Percentiles rank a stretch among this genome's conserved stretches.
Conservation (phyloP, 1,284 basidiomycete species). For the Apiotrichum laibachii region DNA sequence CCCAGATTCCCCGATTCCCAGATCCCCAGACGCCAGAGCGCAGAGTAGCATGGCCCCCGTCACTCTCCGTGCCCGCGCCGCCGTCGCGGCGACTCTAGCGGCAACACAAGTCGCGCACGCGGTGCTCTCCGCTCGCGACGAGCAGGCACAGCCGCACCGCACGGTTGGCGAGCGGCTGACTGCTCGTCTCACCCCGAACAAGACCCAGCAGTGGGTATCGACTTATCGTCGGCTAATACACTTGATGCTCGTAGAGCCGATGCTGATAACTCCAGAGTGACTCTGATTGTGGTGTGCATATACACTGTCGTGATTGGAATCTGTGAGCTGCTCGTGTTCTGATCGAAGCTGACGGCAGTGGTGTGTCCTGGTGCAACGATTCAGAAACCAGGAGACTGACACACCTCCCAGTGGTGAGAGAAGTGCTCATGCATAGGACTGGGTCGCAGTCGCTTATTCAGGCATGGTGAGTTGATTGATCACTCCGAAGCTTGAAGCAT, state of each 20-base stretch:
- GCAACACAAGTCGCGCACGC: not conserved
- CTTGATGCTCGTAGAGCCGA: no score
- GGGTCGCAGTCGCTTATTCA: not conserved
- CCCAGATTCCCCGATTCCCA: no score
- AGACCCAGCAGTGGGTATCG: conserved; percentile 6
- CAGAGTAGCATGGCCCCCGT: no score
- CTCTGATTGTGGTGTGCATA: conserved; percentile 40
- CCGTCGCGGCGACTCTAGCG: not conserved
- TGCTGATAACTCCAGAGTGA: conserved; percentile 27
- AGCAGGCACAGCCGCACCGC: not conserved
- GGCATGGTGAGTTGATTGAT: conserved; percentile 29
- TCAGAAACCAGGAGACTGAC: no score
- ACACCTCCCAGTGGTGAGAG: not conserved
- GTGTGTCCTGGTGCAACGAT: conserved; percentile 4
- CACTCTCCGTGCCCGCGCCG: not conserved
- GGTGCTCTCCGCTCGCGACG: not conserved
- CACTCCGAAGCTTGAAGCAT: not conserved
- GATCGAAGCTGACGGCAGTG: conserved; percentile 14
- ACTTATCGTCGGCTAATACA: not conserved
- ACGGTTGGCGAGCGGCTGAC: not conserved
- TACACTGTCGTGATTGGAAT: conserved; percentile 42
- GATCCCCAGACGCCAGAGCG: no score
- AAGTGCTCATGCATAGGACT: no score
- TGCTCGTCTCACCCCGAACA: conserved; percentile 13
- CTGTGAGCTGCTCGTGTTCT: conserved; percentile 32